Conservation (phyloP, 345 rosid genomes). For the Melastoma malabathricum region DNA sequence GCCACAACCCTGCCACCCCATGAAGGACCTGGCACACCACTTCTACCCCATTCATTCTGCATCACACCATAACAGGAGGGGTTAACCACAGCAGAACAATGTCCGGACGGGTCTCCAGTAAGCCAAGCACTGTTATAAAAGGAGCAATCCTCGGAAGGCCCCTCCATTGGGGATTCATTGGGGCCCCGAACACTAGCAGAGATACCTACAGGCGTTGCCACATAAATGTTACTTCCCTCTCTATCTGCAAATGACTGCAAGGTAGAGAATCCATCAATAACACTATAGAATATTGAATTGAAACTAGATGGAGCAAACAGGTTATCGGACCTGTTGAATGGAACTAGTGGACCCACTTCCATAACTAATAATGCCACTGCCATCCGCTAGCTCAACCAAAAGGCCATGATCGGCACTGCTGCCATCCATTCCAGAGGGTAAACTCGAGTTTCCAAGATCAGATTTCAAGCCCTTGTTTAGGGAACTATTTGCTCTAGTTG, state of each 20-base stretch:
- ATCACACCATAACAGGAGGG: constrained; percentile 43
- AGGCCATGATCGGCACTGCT: constrained; percentile 23
- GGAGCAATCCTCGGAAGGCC: constrained; percentile 67
- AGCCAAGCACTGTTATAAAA: constrained; percentile 57
- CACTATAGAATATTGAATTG: constrained; percentile 23
- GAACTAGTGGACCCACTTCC: constrained; percentile 36
- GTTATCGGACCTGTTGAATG: constrained; percentile 30
- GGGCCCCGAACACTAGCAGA: constrained; percentile 28
- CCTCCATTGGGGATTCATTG: constrained; percentile 56
- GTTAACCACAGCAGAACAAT: constrained; percentile 39
- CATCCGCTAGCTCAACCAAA: constrained; percentile 41
- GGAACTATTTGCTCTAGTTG: constrained; percentile 29
- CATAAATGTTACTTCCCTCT: constrained; percentile 26
- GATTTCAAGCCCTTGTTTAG: constrained; percentile 38
- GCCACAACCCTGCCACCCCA: constrained; percentile 99
- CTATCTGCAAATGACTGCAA: constrained; percentile 27
- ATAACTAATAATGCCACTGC: constrained; percentile 37
- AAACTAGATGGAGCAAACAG: constrained; percentile 25
- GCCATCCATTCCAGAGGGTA: constrained; percentile 29
- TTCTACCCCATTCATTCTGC: constrained; percentile 74
- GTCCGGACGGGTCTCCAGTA: constrained; percentile 47
- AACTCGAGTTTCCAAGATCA: constrained; percentile 37
- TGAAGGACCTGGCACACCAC: constrained; percentile 57
- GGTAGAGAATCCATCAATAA: constrained; percentile 23
- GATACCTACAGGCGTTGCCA: constrained; percentile 24